Evolutionary conservation across 2,329 filamentous ascomycete genomes (phyloP).

Genomic region (Capronia americana): DNA sequence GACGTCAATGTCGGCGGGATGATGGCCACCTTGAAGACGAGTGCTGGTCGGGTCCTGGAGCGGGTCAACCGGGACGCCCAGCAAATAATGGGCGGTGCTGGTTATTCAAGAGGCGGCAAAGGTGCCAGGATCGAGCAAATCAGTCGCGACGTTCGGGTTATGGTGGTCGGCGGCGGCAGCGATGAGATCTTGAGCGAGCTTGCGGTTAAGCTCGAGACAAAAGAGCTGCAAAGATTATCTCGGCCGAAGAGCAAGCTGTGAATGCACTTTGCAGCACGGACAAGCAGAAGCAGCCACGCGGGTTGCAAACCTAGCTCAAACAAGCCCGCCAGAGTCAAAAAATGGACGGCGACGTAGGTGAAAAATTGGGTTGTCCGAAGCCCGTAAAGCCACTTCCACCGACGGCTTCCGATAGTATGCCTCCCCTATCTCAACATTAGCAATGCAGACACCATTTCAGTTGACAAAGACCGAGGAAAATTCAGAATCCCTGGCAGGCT

Average conservation of each 20-base stretch:
- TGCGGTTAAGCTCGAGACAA: slow-evolving; percentile 71
- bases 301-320: neutral
- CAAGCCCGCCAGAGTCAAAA: slow-evolving; percentile 2
- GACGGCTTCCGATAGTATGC: slow-evolving; percentile 15
- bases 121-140: slow-evolving; percentile 73
- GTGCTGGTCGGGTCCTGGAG: slow-evolving; percentile 59
- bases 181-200: slow-evolving; percentile 77
- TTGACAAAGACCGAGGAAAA: neutral
- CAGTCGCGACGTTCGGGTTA: slow-evolving; percentile 67
- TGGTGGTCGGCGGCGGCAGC: slow-evolving; percentile 69
- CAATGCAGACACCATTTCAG: neutral
- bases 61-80: slow-evolving; percentile 62
- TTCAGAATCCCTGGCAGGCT: neutral
- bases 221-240: slow-evolving; percentile 59
- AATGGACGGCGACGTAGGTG: neutral
- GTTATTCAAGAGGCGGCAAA: slow-evolving; percentile 71
- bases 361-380: neutral
- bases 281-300: too few relatives aligned
- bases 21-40: slow-evolving; percentile 73
- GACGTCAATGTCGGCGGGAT: slow-evolving; percentile 64
- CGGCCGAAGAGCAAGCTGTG: slow-evolving; percentile 38
- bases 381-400: slow-evolving; percentile 3
- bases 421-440: slow-evolving; percentile 7
- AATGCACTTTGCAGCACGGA: neutral
- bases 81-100: slow-evolving; percentile 70